Evolutionary conservation across 768 basidiomycete genomes (phyloP), one percentile per base, ranked within the genome.

Genomic region (Boletus tomentosulus): DNA sequence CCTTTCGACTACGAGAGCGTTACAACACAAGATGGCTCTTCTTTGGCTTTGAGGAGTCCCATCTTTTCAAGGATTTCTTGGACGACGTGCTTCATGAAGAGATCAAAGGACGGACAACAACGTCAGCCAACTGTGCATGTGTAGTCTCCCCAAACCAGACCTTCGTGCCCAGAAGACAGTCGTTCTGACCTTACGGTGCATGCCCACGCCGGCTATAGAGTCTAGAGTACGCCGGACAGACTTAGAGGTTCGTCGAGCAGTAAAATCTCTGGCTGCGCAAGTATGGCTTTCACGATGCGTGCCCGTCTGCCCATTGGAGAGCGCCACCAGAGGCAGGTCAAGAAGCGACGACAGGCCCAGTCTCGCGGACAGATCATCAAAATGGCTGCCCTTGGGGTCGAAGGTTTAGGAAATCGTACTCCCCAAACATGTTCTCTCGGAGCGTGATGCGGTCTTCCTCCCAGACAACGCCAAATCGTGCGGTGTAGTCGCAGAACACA

Each of bases 281-380:
- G 65, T 9, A 98, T 68, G 0, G 89, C 89, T 58, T 85, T 82
- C 9, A 89, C 76, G 45, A 99, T 89, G 43, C 94, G 75, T 6
- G 93, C 93, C 16, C 92, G 87, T 98, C 74, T 99, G 95, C 0
- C 96, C 96, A 62, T 95, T 96, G 57, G 88, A 91, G 48, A 98
- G 68, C 0, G 90, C 90, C 8, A 98, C 77, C 4, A 90, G 66
- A 0, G 96, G 96, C 6, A 96, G 64, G 63, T 94, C 86, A n/a
- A 98, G 73, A 25, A 95, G 70, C 5, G 74, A 59, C 2, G 68
- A 66, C 38, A 98, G 72, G 9, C 78, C 78, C 66, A 98, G 77
- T 45, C 71, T 67, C 4, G 74, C 69, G 0, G 82, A 75, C n/a
- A 90, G 67, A 2, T 74, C 68, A 4, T 82, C 76, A 52, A 95